Base-by-base conservation (phyloP, 495 filamentous ascomycete species). In the Tricharina praecox region DNA sequence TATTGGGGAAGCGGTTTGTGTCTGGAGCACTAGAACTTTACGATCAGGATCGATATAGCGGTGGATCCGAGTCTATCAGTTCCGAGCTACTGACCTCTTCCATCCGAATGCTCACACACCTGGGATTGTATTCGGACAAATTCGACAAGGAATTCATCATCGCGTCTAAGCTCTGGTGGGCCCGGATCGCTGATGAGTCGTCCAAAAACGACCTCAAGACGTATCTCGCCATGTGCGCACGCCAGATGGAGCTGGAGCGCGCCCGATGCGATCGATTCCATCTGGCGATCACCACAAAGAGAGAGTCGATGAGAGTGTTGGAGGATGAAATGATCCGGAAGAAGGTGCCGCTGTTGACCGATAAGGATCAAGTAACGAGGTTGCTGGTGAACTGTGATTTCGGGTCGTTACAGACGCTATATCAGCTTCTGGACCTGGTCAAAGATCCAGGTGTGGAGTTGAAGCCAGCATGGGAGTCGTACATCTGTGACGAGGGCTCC, bases 281-380 rank as follows among this genome's bases (percentile, higher is more conserved):
- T 50, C 74, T 96, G 41, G 85, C 86, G 57, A 71, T 73, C 33
- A 80, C 79, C 23, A 94, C 92, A 0, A 82, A 82, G 60, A 71
- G 82, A 49, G 73, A 77, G 47, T 63, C 95, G 2, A 74, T 85
- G 11, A 68, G 74, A 15, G 63, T 78, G 16, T 70, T 93, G 15
- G 81, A 93, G 50, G 62, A 72, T 19, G 66, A 72, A 23, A 64
- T 93, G 13, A 69, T 93, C 11, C 59, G 70, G 15, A 61, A 73
- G 32, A 75, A 79, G 50, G 67, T 80, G 28, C 61, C 60, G 19
- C 69, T 76, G 38, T 68, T 90, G 7, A 70, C 84, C 4, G 69
- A 74, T 49, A 60, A 66, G 38, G 68, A 67, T 15, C 77, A 78
- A 44, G 64, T 95, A 13, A 67, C 77, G 2, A 73, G 73, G 30